These are phyloP conservation scores for Brettanomyces nanus DNA, from an alignment of 805 yeast genomes.

Conservation along the genomic window DNA sequence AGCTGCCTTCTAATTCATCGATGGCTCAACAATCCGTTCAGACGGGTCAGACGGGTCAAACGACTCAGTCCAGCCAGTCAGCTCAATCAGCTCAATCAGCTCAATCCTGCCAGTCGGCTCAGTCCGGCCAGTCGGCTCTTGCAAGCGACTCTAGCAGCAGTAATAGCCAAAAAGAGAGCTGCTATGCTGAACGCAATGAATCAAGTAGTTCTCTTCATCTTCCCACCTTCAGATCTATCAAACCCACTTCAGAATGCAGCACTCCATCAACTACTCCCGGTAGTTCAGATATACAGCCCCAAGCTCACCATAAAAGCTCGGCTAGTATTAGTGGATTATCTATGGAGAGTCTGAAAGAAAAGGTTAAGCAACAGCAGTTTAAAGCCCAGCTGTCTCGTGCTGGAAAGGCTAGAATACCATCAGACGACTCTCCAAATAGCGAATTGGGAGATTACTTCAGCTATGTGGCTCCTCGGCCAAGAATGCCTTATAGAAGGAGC, in stretches of 20 bases:
- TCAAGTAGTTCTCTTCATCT: slow-evolving; percentile 4
- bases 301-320: background rate
- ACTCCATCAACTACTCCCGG: background rate
- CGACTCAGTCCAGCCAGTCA: no score
- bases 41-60: background rate
- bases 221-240: slow-evolving; percentile 5
- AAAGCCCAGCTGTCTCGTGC: slow-evolving; percentile 1
- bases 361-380: slow-evolving; percentile 11
- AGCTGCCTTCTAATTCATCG: background rate
- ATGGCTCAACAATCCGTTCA: background rate
- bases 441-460: slow-evolving; percentile 21
- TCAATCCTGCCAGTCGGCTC: background rate
- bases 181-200: background rate
- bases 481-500: slow-evolving; percentile 5
- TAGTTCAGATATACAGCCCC: slow-evolving; percentile 1
- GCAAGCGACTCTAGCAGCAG: background rate
- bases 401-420: background rate
- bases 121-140: background rate
- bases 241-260: background rate
- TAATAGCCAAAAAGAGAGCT: background rate
- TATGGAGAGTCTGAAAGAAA: slow-evolving; percentile 6
- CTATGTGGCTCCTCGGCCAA: slow-evolving; percentile 22
- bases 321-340: background rate
- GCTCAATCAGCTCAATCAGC: no score
- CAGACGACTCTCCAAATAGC: slow-evolving; percentile 4